phyloP scores from a whole-genome alignment of 331 rosid genomes.

The Acacia pycnantha region DNA sequence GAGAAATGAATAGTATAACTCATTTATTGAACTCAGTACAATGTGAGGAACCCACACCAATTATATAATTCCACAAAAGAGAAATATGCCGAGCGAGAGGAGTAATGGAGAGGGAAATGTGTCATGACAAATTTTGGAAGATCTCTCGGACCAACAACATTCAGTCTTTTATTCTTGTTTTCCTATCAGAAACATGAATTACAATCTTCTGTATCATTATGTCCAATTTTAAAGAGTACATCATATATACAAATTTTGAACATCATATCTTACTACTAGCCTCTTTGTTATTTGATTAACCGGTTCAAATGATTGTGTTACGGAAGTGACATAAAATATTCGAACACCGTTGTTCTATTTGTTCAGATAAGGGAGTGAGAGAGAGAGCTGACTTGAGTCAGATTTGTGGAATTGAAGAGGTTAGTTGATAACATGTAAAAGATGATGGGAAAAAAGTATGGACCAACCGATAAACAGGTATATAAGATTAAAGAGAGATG shows the following conservation, averaged over 20 bases:
- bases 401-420: neutral
- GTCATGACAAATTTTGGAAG: neutral
- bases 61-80: neutral
- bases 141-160: neutral
- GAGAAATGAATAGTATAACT: neutral
- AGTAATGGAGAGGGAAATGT: neutral
- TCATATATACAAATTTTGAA: neutral
- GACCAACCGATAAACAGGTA: neutral
- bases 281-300: neutral
- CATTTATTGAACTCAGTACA: neutral
- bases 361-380: no score
- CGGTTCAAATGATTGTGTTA: neutral
- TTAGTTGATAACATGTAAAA: neutral
- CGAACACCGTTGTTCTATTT: neutral
- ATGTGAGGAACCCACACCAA: neutral
- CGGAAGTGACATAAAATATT: neutral
- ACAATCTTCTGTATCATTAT: neutral
- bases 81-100: neutral
- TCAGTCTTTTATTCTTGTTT: neutral
- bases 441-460: neutral
- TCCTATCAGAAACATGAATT: neutral
- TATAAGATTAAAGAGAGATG: neutral
- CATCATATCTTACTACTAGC: neutral
- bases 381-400: neutral
- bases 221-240: neutral